Evolutionary conservation across 176 grass and related monocot genomes (phyloP), one percentile per base, ranked within the genome.

Genomic region (Aegilops tauschii): DNA sequence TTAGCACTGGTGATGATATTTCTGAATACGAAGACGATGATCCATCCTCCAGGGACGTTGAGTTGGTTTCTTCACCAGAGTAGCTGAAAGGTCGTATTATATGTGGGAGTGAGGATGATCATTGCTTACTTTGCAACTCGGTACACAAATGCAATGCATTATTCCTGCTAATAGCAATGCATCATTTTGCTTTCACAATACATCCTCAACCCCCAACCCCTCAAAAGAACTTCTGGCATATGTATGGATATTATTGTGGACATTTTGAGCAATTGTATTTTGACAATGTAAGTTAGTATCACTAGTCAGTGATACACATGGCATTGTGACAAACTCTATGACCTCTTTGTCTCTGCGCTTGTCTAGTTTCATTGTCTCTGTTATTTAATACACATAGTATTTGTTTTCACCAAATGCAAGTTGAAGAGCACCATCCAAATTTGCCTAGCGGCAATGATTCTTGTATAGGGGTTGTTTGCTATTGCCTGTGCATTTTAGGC

Each of bases 21-120:
- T 92, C 92, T 90, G 93, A 98, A n/a, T 89, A 98, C 34, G 90
- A 94, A 75, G 92, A 91, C 52, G 92, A 90, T 12, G 90, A 92
- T 31, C 91, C 89, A 44, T 89, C 89, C 0, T 98, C 91, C 8
- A 88, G 81, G 67, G 93, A 98, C 85, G 44, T 95, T 20, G 88
- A 89, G 70, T 86, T 87, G 64, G 10, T 90, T 82, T 95, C 87
- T 75, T 93, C 91, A 76, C 87, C 91, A n/a, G 91, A 93, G 81
- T 88, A 95, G 85, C 42, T 28, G 61, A 54, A 76, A 87, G 29
- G 45, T 40, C 62, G 23, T 76, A n/a, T 61, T 49, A 65, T 81
- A 74, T 77, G 69, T 84, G 78, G 87, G 69, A 85, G 70, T 68
- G 74, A n/a, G 37, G 61, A 81, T 67, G 77, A 74, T 82, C 78